Conservation (phyloP, 2,329 filamentous ascomycete species). For the Fonsecaea monophora region DNA sequence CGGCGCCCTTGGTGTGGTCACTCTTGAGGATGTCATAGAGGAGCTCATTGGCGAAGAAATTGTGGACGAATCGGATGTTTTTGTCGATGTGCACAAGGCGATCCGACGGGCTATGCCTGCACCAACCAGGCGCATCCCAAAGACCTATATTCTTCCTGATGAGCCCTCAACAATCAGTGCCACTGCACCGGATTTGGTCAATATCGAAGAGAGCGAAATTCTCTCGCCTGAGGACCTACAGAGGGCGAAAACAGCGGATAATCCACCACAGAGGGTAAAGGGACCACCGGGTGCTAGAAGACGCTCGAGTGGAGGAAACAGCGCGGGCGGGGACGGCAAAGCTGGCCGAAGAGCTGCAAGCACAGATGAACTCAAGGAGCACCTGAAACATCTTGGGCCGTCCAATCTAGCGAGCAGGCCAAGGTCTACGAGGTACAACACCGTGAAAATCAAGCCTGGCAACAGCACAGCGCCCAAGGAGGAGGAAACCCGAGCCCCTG, state of each 20-base stretch:
- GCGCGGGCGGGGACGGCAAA: constrained; percentile 41
- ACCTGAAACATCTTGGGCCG: constrained; percentile 68
- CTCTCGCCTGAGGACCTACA: constrained; percentile 40
- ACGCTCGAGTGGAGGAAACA: constrained; percentile 45
- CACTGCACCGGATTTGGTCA: constrained; percentile 46
- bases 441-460: constrained; percentile 70
- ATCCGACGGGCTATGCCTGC: constrained; percentile 87
- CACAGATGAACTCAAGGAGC: constrained; percentile 63
- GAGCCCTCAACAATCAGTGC: constrained; percentile 41
- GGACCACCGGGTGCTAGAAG: constrained; percentile 40
- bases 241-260: constrained; percentile 36
- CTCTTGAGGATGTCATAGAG: constrained; percentile 96
- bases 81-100: constrained; percentile 97
- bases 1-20: constrained; percentile 91
- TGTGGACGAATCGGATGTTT: constrained; percentile 98
- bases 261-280: constrained; percentile 44
- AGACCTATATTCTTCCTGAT: constrained; percentile 58
- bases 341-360: constrained; percentile 56
- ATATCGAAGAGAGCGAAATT: constrained; percentile 56
- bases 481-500: constrained; percentile 50
- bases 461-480: constrained; percentile 44
- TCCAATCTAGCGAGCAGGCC: constrained; percentile 68
- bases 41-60: constrained; percentile 99
- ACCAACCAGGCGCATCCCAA: constrained; percentile 74
- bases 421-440: constrained; percentile 65